Conservation (phyloP, 345 rosid genomes). For the Murraya koenigii region DNA sequence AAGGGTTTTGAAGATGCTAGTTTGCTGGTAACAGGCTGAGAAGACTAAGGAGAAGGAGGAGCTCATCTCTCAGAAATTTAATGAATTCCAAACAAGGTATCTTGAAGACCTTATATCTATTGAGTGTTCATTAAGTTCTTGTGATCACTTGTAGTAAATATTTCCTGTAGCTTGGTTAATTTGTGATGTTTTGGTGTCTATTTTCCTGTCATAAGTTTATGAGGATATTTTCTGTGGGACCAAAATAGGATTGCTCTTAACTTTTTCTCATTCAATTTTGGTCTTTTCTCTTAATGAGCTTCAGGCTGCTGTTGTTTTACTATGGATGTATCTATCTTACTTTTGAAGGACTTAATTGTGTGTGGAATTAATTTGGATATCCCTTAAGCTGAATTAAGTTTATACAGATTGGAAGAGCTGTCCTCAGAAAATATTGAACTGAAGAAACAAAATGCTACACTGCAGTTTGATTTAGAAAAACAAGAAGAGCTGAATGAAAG, state of each 20-base stretch:
- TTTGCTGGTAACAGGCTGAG: slow-evolving; percentile 66
- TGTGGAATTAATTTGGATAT: background rate
- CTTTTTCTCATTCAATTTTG: background rate
- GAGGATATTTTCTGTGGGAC: background rate
- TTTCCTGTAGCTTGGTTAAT: background rate
- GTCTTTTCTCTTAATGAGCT: background rate
- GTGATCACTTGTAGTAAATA: background rate
- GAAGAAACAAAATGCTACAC: slow-evolving; percentile 52
- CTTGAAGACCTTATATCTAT: slow-evolving; percentile 1
- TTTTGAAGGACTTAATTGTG: background rate
- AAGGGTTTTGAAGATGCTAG: slow-evolving; percentile 9
- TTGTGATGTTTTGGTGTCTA: background rate
- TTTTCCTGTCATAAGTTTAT: background rate
- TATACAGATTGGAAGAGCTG: slow-evolving; percentile 70
- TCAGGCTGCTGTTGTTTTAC: background rate
- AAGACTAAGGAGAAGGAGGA: slow-evolving; percentile 94
- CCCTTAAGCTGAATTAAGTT: background rate
- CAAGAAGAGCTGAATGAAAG: slow-evolving; percentile 55
- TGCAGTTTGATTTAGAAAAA: slow-evolving; percentile 56
- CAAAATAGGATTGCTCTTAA: background rate
- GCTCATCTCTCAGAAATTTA: slow-evolving; percentile 55
- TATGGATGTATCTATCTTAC: background rate
- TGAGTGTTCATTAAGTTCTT: background rate
- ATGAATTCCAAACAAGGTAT: slow-evolving; percentile 64
- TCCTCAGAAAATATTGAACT: slow-evolving; percentile 53